These are phyloP conservation scores for Acanthamoeba comandoni DNA, from an alignment of 208 protist genomes.

Conservation along the genomic window DNA sequence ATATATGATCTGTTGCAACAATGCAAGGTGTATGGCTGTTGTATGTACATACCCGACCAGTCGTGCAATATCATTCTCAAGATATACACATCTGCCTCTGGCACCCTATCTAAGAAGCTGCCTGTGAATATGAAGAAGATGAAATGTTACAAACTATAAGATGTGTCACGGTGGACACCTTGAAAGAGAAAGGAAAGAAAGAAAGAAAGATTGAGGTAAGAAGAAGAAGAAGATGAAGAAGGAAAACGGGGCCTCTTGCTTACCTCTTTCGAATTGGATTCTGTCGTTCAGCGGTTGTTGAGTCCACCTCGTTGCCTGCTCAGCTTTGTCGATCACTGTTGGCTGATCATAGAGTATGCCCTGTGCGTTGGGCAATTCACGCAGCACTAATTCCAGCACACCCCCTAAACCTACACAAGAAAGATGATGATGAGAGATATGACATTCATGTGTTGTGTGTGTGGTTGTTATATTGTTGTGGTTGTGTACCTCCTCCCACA, in stretches of 20 bases:
- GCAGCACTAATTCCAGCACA: constrained; percentile 51
- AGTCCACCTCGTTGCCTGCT: neutral
- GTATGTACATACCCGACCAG: constrained; percentile 69
- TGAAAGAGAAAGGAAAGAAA: too few species aligned
- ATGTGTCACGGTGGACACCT: too few species aligned
- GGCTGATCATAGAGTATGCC: constrained; percentile 69
- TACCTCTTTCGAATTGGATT: constrained; percentile 37
- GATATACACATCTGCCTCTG: constrained; percentile 63
- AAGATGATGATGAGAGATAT: too few species aligned
- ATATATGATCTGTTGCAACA: too few species aligned
- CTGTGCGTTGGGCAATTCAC: constrained; percentile 30
- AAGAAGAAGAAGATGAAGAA: constrained; percentile 19
- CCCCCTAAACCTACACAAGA: too few species aligned
- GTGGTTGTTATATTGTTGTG: too few species aligned
- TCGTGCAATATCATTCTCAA: constrained; percentile 71
- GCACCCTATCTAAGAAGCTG: constrained; percentile 36
- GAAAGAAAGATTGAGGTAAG: too few species aligned
- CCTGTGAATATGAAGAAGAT: neutral
- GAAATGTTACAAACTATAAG: too few species aligned
- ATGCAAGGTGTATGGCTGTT: too few species aligned
- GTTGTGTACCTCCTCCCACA: constrained; percentile 68
- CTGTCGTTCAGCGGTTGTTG: constrained; percentile 1
- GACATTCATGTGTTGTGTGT: too few species aligned
- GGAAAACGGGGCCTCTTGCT: neutral
- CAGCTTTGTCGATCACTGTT: constrained; percentile 10